Base-by-base conservation (phyloP, 257 asterid species). In the Solanum gandarillasii region DNA sequence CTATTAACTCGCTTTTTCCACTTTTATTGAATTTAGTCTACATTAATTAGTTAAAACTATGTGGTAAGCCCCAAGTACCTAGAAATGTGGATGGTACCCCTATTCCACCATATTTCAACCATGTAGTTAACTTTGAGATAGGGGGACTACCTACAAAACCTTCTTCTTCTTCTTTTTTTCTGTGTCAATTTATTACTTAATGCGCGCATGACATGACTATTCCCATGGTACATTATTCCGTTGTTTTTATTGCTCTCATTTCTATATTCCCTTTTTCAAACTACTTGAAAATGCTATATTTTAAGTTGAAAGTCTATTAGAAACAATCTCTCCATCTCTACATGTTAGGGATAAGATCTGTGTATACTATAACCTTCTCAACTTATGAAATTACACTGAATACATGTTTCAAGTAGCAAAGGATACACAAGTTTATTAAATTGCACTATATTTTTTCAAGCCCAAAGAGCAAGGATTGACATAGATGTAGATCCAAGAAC, bases 401-500 rank as follows among this genome's bases (percentile, higher is more conserved):
- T 27, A 25, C 11, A 58, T 58, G 21, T 68, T 76, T 75, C 55
- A 36, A 41, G 31, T 14, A 41, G 1, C 36, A 39, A 41, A 78
- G 65, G 84, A 13, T 25, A 25, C 62, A 78, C 13, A 41, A 39
- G 84, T 78, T 78, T 25, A 78, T 78, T 78, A 10, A 74, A 35
- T 5, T 52, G 5, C n/a, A 74, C 9, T 35, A 78, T 7, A 41
- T 13, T 38, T 83, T 90, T 83, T 90, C 87, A 91, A 85, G 93
- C 93, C 93, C 93, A 91, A 31, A 91, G 87, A 27, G 93, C 93
- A 39, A 91, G 92, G 38, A 91, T 88, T 23, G 93, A 91, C 92
- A 91, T 91, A 4, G 93, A 88, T 25, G 88, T 87, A 41, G 93
- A 91, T 34, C 35, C 35, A 34, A 34, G 91, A 67, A 86, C 82